Conservation (phyloP, 768 basidiomycete genomes). For the Rhodotorula sphaerocarpa region DNA sequence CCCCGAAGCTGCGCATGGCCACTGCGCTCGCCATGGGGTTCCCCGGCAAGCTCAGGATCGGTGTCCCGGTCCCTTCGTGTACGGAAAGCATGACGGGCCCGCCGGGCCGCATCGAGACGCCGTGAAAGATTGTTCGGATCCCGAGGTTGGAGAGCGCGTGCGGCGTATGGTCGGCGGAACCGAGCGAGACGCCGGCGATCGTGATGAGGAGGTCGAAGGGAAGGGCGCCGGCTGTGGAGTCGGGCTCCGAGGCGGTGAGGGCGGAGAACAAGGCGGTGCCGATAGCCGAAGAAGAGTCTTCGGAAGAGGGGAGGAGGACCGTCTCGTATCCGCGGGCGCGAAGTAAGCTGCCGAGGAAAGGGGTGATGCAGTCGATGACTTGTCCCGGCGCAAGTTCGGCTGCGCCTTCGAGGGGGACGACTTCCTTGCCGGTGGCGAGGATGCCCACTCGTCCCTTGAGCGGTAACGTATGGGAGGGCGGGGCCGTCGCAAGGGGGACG, state of each 20-base stretch:
- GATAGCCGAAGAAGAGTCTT: constrained; percentile 6
- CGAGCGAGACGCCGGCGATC: constrained; percentile 13
- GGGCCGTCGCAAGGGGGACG: too few species aligned
- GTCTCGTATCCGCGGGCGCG: not conserved
- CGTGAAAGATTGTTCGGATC: not conserved
- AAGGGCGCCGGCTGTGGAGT: too few species aligned
- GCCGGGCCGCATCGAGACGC: constrained; percentile 4
- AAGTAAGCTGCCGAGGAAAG: constrained; percentile 1
- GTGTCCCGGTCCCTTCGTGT: not conserved
- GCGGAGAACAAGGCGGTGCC: not conserved
- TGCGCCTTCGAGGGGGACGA: not conserved
- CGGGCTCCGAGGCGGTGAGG: too few species aligned
- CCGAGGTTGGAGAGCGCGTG: constrained; percentile 1
- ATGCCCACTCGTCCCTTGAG: not conserved
- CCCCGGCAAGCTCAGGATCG: constrained; percentile 4
- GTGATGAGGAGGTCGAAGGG: constrained; percentile 5
- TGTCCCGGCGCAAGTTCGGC: not conserved
- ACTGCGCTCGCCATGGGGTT: constrained; percentile 14
- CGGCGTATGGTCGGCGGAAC: constrained; percentile 7
- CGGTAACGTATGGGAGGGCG: too few species aligned
- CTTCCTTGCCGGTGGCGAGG: constrained; percentile 8
- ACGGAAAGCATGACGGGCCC: constrained; percentile 4
- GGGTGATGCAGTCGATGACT: constrained; percentile 12
- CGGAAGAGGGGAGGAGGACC: not conserved
- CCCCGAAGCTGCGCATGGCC: constrained; percentile 7